Evolutionary conservation across 176 grass and related monocot species (phyloP), one percentile per base, ranked within the genome.

Genomic region (Oryza officinalis): DNA sequence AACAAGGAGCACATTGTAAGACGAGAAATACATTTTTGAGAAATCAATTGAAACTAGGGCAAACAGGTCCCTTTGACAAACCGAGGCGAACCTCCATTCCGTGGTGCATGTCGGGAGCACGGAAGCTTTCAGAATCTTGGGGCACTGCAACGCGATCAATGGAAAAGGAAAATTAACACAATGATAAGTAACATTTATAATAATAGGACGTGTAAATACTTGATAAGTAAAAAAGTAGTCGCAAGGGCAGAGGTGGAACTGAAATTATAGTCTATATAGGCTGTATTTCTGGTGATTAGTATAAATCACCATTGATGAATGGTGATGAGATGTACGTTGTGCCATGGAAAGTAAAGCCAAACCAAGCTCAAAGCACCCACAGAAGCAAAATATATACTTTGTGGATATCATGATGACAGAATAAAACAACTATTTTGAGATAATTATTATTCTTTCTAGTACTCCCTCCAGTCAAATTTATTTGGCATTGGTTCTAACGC

Each of bases 21-120:
- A 20, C 35, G 13, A 52, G 17, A 61, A 81, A 65, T 46, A 76
- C 77, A 74, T 59, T 27, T 7, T 50, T 23, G 13, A 49, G 54
- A 86, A n/a, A 13, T 10, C 18, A 89, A 66, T 85, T 84, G 43
- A 91, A 85, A 66, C 76, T 71, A 72, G 83, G 92, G 71, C 71
- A 87, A 71, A 83, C 71, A 33, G 77, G 94, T 47, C 94, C 88
- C 86, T 94, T 92, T 0, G 92, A 94, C 35, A 97, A 33, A 32
- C 89, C 87, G 50, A 92, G 94, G 63, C 76, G 87, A 85, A 94
- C 91, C 76, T 97, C 91, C 89, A 97, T 94, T 33, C 81, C 91
- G 25, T 90, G 89, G 46, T 94, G 89, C 91, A 88, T 88, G 67
- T 93, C 94, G 5, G 78, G 76, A 37, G 92, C 75, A 35, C 86